Percentiles rank a stretch among this genome's conserved stretches.
phyloP scores from a whole-genome alignment of 148 eudicot species.

The Camellia japonica region DNA sequence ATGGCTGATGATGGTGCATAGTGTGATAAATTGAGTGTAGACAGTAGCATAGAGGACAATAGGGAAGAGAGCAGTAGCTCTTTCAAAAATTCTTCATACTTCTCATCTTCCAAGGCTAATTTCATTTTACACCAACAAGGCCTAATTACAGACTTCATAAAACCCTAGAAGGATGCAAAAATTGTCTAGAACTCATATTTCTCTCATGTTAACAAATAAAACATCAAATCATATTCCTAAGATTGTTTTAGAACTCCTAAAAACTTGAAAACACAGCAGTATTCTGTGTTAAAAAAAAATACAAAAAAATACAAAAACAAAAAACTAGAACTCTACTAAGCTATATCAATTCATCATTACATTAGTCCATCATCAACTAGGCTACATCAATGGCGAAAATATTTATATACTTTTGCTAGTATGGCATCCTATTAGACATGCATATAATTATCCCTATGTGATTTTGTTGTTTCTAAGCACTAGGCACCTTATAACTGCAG shows the following conservation, averaged over 20 bases:
- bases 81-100: background rate
- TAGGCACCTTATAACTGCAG: slow-evolving; percentile 31
- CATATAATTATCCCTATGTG: background rate
- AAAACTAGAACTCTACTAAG: background rate
- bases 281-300: background rate
- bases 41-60: background rate
- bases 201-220: background rate
- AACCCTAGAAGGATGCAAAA: background rate
- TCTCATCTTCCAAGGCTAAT: background rate
- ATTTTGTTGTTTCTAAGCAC: background rate
- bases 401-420: background rate
- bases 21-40: background rate
- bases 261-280: background rate
- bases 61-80: background rate
- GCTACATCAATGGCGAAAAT: background rate
- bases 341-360: background rate
- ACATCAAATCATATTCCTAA: background rate
- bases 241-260: background rate
- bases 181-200: background rate
- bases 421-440: background rate
- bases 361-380: background rate
- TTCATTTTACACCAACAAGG: background rate
- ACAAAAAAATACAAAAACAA: background rate
- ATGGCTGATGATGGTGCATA: background rate
- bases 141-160: background rate